phyloP scores from a whole-genome alignment of 257 asterid species.

The Solanum rostratum region DNA sequence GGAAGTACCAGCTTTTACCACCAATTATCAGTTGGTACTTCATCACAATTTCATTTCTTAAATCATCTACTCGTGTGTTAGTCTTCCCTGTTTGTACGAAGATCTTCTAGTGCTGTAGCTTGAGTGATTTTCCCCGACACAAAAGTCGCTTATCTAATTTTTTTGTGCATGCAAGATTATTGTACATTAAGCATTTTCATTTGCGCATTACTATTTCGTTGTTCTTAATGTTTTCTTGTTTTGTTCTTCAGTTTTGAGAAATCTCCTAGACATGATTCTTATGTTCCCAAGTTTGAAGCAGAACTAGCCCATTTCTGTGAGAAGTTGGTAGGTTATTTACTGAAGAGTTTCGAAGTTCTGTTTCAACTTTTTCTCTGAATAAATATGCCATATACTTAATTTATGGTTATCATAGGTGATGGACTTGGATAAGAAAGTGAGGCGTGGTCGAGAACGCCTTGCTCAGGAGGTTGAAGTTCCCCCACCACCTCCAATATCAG shows the following conservation, averaged over 20 bases:
- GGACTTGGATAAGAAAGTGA: slow-evolving; percentile 88
- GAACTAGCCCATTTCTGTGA: slow-evolving; percentile 94
- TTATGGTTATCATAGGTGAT: slow-evolving; percentile 40
- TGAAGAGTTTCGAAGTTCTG: not conserved
- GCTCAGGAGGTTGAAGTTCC: slow-evolving; percentile 85
- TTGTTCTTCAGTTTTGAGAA: slow-evolving; percentile 63
- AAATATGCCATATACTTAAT: not conserved
- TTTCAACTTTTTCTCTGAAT: not conserved
- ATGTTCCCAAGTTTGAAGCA: slow-evolving; percentile 83
- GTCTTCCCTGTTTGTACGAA: not conserved
- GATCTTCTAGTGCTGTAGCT: not conserved
- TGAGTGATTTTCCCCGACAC: not conserved
- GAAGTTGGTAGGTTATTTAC: slow-evolving; percentile 58
- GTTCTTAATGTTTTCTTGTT: slow-evolving; percentile 1
- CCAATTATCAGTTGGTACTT: not conserved
- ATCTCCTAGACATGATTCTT: slow-evolving; percentile 80
- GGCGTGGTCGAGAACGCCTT: slow-evolving; percentile 97
- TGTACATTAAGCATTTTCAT: not conserved
- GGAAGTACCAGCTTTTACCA: not conserved
- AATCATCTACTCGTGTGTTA: not conserved
- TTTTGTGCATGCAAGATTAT: not conserved
- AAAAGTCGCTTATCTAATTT: not conserved
- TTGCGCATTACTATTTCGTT: not conserved
- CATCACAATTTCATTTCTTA: not conserved
- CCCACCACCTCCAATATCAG: slow-evolving; percentile 89